These are phyloP conservation scores for Meyerozyma elateridarum DNA, from an alignment of 1,139 yeast genomes.

Conservation along the genomic window DNA sequence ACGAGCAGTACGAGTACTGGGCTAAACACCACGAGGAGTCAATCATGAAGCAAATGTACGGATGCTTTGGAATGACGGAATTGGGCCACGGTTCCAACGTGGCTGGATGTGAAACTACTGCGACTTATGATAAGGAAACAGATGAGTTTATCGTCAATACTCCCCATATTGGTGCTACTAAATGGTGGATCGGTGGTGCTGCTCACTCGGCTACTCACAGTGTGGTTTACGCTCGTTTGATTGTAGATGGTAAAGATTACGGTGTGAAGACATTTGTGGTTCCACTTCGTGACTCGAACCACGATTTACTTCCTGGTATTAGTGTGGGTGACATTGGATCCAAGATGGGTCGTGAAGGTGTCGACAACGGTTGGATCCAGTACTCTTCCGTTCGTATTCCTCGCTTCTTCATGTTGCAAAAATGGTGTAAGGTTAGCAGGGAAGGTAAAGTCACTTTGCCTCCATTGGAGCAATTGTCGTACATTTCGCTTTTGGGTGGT, in stretches of 20 bases:
- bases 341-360: constrained; percentile 18
- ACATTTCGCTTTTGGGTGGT: constrained; percentile 15
- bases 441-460: constrained; percentile 14
- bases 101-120: constrained; percentile 16
- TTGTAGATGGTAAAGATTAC: constrained; percentile 15
- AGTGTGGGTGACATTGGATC: constrained; percentile 16
- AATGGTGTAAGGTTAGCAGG: constrained; percentile 12
- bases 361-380: constrained; percentile 18
- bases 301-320: constrained; percentile 15
- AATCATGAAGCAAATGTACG: constrained; percentile 15
- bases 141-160: constrained; percentile 16
- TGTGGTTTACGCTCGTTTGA: constrained; percentile 14
- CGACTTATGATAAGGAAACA: constrained; percentile 13
- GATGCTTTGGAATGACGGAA: constrained; percentile 18
- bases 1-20: constrained; percentile 14
- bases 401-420: constrained; percentile 16
- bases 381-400: constrained; percentile 14
- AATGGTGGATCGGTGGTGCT: constrained; percentile 19
- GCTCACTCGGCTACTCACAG: constrained; percentile 17
- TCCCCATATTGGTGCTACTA: constrained; percentile 17
- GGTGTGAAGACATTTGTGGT: constrained; percentile 18
- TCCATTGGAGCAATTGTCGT: constrained; percentile 16
- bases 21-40: constrained; percentile 14
- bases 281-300: constrained; percentile 15
- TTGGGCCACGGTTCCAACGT: constrained; percentile 17